Evolutionary conservation across 352 stramenopile genomes (phyloP), one percentile per base, ranked within the genome.

Genomic region (Phytophthora tubulina): DNA sequence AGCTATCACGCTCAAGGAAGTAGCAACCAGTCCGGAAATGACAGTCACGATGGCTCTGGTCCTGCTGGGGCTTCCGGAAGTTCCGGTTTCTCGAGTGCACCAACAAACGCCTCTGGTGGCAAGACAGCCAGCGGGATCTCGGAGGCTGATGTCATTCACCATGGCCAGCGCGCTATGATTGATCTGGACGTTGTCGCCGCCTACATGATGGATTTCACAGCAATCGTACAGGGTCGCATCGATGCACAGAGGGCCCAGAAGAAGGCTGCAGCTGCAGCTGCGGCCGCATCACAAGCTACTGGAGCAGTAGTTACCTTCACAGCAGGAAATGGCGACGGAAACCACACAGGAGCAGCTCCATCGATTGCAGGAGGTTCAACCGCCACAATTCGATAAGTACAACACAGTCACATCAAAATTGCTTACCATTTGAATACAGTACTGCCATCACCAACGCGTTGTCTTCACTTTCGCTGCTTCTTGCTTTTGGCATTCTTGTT

Each of bases 161-260:
- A 97, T 46, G 91, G 91, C 7, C 76, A 89, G 38, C 89, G 92
- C n/a, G 89, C 95, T 45, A 92, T 97, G 74, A 73, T 85, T 6
- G 86, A 98, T 55, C 80, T 98, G 9, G 94, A 98, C 52, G 90
- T 98, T 11, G 95, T 98, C 27, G 93, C 90, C 1, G 88, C 92
- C 10, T 98, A 98, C 73, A 97, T 98, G 89, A 82, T 88, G 27
- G 95, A 98, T 73, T 98, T 98, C 59, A 93, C 85, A 0, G 85
- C 83, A 2, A 95, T 95, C 48, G 86, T 94, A 2, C 87, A 95
- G 33, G 78, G 80, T 1, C 78, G 89, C 7, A 79, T 93, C 31
- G 89, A 96, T 54, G 79, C 78, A 0, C 86, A 96, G 63, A 72
- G 86, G 32, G 82, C 89, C 0, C 83, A 93, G 54, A 93, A 92